Evolutionary conservation across 768 basidiomycete species (phyloP).

Genomic region (Boletus pseudo-olivaceus): DNA sequence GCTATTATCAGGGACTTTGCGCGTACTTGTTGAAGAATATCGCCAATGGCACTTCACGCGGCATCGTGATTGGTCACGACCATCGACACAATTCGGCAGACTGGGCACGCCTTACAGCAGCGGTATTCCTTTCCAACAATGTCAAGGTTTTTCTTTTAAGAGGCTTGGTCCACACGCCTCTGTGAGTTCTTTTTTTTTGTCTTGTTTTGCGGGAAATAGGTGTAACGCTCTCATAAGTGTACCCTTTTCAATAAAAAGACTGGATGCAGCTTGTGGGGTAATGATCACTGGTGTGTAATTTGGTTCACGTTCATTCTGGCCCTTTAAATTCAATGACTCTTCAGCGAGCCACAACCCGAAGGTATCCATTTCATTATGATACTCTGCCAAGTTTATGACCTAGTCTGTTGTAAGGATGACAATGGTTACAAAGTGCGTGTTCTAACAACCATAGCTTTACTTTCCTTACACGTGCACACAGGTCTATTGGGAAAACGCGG

Average conservation of each 20-base stretch:
- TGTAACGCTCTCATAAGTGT: slow-evolving; percentile 47
- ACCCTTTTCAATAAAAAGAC: slow-evolving; percentile 66
- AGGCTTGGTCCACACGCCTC: slow-evolving; percentile 76
- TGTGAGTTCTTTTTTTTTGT: slow-evolving; percentile 41
- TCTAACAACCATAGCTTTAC: background rate
- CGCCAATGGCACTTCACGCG: slow-evolving; percentile 49
- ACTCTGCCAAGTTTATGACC: background rate
- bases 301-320: background rate
- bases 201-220: background rate
- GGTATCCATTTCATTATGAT: slow-evolving; percentile 35
- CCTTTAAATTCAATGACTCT: slow-evolving; percentile 1
- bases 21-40: slow-evolving; percentile 62
- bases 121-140: slow-evolving; percentile 59
- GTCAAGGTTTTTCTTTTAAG: slow-evolving; percentile 67
- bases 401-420: slow-evolving; percentile 50
- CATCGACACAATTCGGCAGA: slow-evolving; percentile 76
- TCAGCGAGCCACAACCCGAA: slow-evolving; percentile 87
- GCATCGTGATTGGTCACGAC: slow-evolving; percentile 83
- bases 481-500: slow-evolving; percentile 90
- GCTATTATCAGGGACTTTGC: slow-evolving; percentile 59
- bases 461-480: slow-evolving; percentile 24
- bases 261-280: slow-evolving; percentile 75
- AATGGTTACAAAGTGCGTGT: slow-evolving; percentile 78
- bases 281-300: slow-evolving; percentile 76
- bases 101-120: slow-evolving; percentile 76